Base-by-base conservation (phyloP, 192 early-diverging fungal genomes). In the Polychytrium aggregatum region DNA sequence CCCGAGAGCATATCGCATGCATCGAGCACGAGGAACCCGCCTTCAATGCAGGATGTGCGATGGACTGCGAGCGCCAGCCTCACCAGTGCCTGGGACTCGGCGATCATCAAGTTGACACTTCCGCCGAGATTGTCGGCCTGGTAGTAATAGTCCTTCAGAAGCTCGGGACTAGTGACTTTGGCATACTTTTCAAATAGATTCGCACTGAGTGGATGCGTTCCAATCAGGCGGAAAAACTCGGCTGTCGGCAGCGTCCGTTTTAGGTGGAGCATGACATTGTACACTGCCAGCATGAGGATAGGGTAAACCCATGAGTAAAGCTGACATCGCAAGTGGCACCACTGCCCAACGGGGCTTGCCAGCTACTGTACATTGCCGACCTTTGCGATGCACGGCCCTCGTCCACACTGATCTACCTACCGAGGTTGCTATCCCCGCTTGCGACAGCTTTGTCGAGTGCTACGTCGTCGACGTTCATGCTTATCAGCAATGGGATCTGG, bases 121-220 rank as follows among this genome's bases (percentile, higher is more conserved):
- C 90, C 65, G 17, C 80, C 62, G 35, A 64, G 47, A 43, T 84
- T 71, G 71, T 99, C 97, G 55, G 95, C 88, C 60, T 98, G 92
- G 54, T 87, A 97, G 65, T 98, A 99, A 54, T 92, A 99, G 57
- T 97, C 85, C 38, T 82, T 81, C 37, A 99, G 72, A 0, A 95
- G 57, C 14, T 84, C 77, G 21, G 71, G 59, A 34, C 84, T 81
- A 52, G 85, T 82, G 26, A 86, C 65, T 21, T 73, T 74, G 66
- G 81, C 81, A 60, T 94, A 97, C 11, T 75, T 70, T 59, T 95
- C 88, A 18, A 99, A 68, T 9, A 97, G 57, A n/a, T 68, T 76
- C 44, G 81, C 78, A 9, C 94, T 94, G n/a, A 86, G 58, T 0
- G 82, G 86, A 41, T 86, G 83, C 24, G 79, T 78, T 37, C 82